Evolutionary conservation across 768 basidiomycete species (phyloP), one percentile per base, ranked within the genome.

Genomic region (Asterophora lycoperdoides): DNA sequence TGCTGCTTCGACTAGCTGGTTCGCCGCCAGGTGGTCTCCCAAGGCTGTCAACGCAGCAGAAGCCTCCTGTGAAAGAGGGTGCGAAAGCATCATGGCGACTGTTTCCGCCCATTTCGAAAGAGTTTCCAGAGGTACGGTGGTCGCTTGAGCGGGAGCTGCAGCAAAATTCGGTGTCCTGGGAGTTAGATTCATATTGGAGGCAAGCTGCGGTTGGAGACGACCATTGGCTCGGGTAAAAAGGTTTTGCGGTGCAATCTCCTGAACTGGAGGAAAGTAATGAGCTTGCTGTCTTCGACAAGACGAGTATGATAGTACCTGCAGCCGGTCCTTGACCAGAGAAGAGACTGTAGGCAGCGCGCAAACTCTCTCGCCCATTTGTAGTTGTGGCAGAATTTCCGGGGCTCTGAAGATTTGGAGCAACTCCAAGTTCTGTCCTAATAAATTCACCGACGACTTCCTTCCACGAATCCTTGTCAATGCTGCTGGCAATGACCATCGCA

Each of bases 381-480:
- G 64, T 56, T 5, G 62, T 59, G 15, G 53, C 45, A 4, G 59
- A 33, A 15, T 60, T 56, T 10, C 56, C 49, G 58, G 51, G 45
- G 32, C 44, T 42, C 32, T 46, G 39, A 48, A 56, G 54, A 28
- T 54, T 41, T 42, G 55, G 47, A 32, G 45, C 42, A 10, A 62
- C 59, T 1, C 79, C 78, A 3, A 98, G 71, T 61, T 96, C 95
- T 13, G 79, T 73, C 29, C 79, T 79, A 30, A 94, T 64, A 59
- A 98, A 99, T 51, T 94, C 89, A 37, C 77, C 80, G 0, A 91
- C 88, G 10, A 86, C 88, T 52, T 93, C 91, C 59, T 89, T 89
- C 93, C 93, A 98, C 2, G 89, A 76, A 23, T 96, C 93, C 57
- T 89, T 90, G 64, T 95, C 95, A 44, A 96, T 79, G 47, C 89